These are phyloP conservation scores for Pythium phragmiticola DNA, from an alignment of 352 stramenopile genomes.

Conservation along the genomic window DNA sequence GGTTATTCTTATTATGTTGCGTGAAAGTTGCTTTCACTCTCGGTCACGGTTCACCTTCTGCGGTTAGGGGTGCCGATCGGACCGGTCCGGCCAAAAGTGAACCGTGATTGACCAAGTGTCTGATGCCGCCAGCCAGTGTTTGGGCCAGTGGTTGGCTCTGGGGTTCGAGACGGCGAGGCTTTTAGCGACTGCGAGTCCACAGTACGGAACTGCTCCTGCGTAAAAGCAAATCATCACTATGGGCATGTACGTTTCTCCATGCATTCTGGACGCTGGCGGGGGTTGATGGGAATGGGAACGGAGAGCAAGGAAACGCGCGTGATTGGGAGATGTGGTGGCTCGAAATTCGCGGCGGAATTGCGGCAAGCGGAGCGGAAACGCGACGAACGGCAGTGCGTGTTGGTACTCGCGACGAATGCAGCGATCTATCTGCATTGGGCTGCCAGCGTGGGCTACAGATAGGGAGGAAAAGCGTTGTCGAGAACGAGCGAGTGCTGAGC, in stretches of 20 bases:
- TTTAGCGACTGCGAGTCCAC: slow-evolving; percentile 26
- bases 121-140: slow-evolving; percentile 27
- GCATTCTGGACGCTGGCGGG: not conserved
- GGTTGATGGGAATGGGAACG: not conserved
- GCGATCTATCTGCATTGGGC: not conserved
- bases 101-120: slow-evolving; percentile 10
- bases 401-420: not conserved
- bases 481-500: not conserved
- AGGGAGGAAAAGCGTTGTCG: not conserved
- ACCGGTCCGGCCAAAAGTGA: slow-evolving; percentile 42
- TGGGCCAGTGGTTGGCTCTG: slow-evolving; percentile 75
- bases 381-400: not conserved
- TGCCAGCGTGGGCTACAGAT: not conserved
- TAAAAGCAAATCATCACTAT: slow-evolving; percentile 62
- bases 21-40: slow-evolving; percentile 32
- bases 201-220: slow-evolving; percentile 88
- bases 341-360: not conserved
- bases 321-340: not conserved
- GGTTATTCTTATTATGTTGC: slow-evolving; percentile 10
- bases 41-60: not conserved
- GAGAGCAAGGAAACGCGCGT: not conserved
- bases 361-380: not conserved
- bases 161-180: slow-evolving; percentile 28
- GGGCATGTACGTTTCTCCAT: slow-evolving; percentile 71
- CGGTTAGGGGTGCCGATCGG: slow-evolving; percentile 2